Evolutionary conservation across 257 asterid genomes (phyloP).

Genomic region (Solanum habrochaites): DNA sequence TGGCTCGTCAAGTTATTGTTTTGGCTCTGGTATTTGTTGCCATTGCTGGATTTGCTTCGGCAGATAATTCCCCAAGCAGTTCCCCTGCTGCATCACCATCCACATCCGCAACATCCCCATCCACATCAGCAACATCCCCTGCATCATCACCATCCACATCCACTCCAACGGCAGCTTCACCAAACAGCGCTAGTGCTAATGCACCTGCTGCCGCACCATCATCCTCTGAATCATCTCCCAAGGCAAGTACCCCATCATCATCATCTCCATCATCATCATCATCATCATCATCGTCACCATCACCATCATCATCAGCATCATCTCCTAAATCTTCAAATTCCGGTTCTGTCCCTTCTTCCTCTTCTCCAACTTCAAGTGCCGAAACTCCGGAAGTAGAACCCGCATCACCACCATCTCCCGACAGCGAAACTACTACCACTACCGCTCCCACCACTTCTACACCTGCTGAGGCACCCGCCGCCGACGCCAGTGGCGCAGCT

Average conservation of each 20-base stretch:
- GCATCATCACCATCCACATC: slow-evolving; percentile 2
- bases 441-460: slow-evolving; percentile 3
- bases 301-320: slow-evolving; percentile 7
- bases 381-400: slow-evolving; percentile 19
- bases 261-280: background rate
- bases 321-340: background rate
- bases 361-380: slow-evolving; percentile 1
- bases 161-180: background rate
- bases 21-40: slow-evolving; percentile 39
- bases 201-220: background rate
- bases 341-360: background rate
- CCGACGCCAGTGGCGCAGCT: slow-evolving; percentile 8
- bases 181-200: slow-evolving; percentile 16
- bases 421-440: slow-evolving; percentile 10
- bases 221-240: background rate
- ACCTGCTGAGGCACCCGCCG: slow-evolving; percentile 11
- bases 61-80: slow-evolving; percentile 34
- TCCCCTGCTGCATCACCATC: slow-evolving; percentile 21
- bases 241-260: background rate
- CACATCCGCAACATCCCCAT: background rate
- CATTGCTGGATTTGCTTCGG: slow-evolving; percentile 35
- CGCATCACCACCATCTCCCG: slow-evolving; percentile 35
- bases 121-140: slow-evolving; percentile 19
- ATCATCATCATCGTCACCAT: background rate
- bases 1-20: slow-evolving; percentile 47